Conservation (phyloP, 768 basidiomycete species). For the Tricholoma sp. region DNA sequence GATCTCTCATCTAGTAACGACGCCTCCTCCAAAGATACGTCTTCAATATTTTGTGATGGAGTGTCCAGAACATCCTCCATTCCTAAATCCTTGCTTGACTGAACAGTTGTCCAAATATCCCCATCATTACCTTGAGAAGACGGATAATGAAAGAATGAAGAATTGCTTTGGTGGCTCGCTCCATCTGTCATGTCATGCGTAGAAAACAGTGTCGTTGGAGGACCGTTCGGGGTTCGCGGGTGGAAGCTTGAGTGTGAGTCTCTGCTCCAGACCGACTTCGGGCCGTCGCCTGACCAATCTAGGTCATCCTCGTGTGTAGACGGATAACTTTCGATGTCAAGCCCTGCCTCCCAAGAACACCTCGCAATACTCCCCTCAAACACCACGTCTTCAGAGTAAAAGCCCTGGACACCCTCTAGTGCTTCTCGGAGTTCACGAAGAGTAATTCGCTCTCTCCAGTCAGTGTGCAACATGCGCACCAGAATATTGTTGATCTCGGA, state of each 20-base stretch:
- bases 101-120: background rate
- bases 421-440: conserved; percentile 50
- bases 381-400: conserved; percentile 70
- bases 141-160: conserved; percentile 9
- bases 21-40: background rate
- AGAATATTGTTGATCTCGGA: conserved; percentile 67
- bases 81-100: background rate
- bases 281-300: background rate
- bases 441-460: conserved; percentile 55
- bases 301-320: background rate
- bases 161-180: conserved; percentile 1
- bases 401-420: conserved; percentile 51
- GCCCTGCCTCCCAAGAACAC: conserved; percentile 71
- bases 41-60: background rate
- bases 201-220: conserved; percentile 4
- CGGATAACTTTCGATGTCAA: conserved; percentile 38
- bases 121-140: conserved; percentile 6
- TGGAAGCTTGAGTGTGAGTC: conserved; percentile 7
- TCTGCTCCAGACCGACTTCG: conserved; percentile 18
- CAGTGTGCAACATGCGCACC: conserved; percentile 64
- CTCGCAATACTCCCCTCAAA: conserved; percentile 80
- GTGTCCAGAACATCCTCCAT: background rate
- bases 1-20: background rate
- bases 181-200: background rate
- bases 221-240: background rate